phyloP scores from a whole-genome alignment of 176 grass and related monocot genomes.

The Thalia dealbata region DNA sequence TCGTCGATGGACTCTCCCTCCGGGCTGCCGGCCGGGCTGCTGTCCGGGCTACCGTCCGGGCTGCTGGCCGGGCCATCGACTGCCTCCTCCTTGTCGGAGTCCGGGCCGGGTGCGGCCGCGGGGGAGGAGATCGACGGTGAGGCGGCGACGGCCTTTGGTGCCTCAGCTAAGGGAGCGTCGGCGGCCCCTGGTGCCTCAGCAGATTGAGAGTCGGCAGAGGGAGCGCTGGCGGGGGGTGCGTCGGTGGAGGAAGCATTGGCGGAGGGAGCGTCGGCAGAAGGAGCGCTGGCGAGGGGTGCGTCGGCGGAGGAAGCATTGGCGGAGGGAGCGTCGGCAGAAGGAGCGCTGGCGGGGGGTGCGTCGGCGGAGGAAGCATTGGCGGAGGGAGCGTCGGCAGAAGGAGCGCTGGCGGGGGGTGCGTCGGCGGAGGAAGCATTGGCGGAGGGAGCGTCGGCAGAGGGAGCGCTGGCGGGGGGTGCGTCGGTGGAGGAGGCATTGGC shows the following conservation, averaged over 20 bases:
- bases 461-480: neutral
- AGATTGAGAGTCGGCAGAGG: neutral
- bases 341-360: conserved; percentile 25
- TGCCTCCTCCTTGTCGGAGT: conserved; percentile 11
- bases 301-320: neutral
- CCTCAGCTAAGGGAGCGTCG: neutral
- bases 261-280: neutral
- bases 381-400: conserved; percentile 2
- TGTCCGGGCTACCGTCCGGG: conserved; percentile 15
- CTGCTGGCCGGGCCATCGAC: too few relatives aligned
- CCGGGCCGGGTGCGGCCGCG: conserved; percentile 36
- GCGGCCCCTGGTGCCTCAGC: too few relatives aligned
- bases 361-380: too few relatives aligned
- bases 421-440: neutral
- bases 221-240: neutral
- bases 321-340: conserved; percentile 1
- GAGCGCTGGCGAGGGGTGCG: too few relatives aligned
- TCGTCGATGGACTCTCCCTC: conserved; percentile 42
- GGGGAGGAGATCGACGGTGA: conserved; percentile 50
- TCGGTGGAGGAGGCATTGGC: conserved; percentile 3
- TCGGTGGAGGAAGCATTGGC: neutral
- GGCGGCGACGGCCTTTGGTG: too few relatives aligned
- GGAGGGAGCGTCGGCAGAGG: neutral
- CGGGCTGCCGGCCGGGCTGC: conserved; percentile 37
- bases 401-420: neutral